Base-by-base conservation (phyloP, 2,329 filamentous ascomycete species). In the Trichoderma sp. region DNA sequence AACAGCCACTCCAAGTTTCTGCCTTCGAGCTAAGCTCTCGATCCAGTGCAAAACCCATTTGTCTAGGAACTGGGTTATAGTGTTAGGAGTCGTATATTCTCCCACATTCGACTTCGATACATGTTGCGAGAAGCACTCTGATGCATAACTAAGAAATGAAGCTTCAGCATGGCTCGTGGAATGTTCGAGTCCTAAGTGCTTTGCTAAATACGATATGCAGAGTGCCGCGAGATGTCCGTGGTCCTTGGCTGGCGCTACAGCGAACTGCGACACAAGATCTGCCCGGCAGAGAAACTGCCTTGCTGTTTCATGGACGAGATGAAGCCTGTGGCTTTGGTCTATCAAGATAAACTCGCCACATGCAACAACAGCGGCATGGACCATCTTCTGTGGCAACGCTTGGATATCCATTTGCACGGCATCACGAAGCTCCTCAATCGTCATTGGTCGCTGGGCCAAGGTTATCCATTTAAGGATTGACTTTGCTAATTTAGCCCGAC, bases 401-500 rank as follows among this genome's bases (percentile, higher is more conserved):
- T 25, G 25, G 22, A 64, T 42, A 37, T 64, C 59, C 27, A 64
- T 42, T 5, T 53, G 59, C 42, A 64, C 39, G 4, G 42, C 59
- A 17, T 7, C 27, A 6, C 32, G 59, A 34, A 64, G 45, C 45
- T 64, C 59, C 27, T 52, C 60, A n/a, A 64, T 17, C 32, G 39
- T 64, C 45, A 64, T 50, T n/a, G 60, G 60, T 19, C 60, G 34
- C 9, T 42, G 34, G 12, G 57, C 57, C 15, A 61, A 8, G 12
- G 29, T 48, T 9, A 61, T 37, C 57, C 57, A 61, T 29, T 10
- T 17, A n/a, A 64, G 32, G 39, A 64, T 64, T 19, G 13, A 17
- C 39, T 64, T 64, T 34, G 60, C 60, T 10, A 64, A 10, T 64
- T 64, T 64, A 52, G 48, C 60, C 53, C 48, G 45, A 35, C 60